A percentile compares a stretch with the other conserved stretches of the same genome.
Evolutionary conservation across 2,329 filamentous ascomycete genomes (phyloP).

Genomic region (Alternaria atra): DNA sequence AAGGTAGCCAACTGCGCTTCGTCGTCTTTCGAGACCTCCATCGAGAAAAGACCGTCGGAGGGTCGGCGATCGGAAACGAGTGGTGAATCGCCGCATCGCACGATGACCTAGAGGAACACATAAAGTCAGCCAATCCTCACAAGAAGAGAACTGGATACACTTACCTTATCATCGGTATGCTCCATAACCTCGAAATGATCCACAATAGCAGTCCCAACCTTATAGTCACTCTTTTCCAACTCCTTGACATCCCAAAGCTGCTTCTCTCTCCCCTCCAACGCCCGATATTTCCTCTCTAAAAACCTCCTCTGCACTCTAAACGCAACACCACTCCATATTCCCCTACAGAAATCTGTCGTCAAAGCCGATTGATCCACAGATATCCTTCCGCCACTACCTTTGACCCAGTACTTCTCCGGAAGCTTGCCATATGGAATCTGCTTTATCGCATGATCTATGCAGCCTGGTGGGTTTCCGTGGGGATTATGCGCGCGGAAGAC

Average conservation of each 20-base stretch:
- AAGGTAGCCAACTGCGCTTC: conserved; percentile 49
- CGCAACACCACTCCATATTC: conserved; percentile 50
- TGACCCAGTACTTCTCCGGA: conserved; percentile 32
- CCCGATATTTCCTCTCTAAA: conserved; percentile 49
- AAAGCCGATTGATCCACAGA: conserved; percentile 41
- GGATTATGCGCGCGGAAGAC: conserved; percentile 44
- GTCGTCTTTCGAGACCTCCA: conserved; percentile 52
- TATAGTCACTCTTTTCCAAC: conserved; percentile 44
- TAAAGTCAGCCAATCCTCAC: conserved; percentile 13
- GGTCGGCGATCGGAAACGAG: conserved; percentile 39
- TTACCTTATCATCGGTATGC: conserved; percentile 47
- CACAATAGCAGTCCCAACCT: conserved; percentile 48
- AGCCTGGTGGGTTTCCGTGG: conserved; percentile 41
- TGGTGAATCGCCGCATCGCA: conserved; percentile 52
- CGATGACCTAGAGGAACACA: conserved; percentile 37
- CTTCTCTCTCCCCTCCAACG: conserved; percentile 40
- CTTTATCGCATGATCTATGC: conserved; percentile 50
- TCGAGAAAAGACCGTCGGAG: conserved; percentile 50
- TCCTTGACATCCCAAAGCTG: conserved; percentile 50
- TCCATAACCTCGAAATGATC: conserved; percentile 56
- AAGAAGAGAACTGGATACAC: conserved; percentile 1
- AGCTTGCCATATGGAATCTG: conserved; percentile 47
- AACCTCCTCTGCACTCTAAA: conserved; percentile 48
- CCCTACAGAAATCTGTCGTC: conserved; percentile 50
- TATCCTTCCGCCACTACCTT: conserved; percentile 19